Conservation (phyloP, 345 rosid species). For the Syzygium jambos region DNA sequence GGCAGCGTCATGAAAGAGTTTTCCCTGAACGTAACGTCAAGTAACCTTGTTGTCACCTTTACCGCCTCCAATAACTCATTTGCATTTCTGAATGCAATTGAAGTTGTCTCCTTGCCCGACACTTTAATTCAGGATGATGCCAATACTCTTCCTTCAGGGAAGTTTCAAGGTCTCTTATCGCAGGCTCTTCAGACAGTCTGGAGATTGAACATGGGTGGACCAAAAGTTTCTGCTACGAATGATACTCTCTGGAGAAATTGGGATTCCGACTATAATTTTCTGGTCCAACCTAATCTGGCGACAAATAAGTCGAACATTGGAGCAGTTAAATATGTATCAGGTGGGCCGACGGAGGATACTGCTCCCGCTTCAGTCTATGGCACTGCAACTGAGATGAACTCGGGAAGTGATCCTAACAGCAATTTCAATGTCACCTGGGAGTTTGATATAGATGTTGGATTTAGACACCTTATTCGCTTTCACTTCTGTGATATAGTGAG, state of each 20-base stretch:
- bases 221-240: constrained; percentile 29
- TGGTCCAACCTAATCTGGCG: constrained; percentile 27
- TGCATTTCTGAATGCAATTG: constrained; percentile 68
- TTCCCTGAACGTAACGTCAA: constrained; percentile 41
- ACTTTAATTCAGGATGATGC: constrained; percentile 37
- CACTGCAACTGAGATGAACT: constrained; percentile 55
- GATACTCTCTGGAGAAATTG: constrained; percentile 81
- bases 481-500: constrained; percentile 85
- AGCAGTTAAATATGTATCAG: constrained; percentile 42
- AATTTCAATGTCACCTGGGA: constrained; percentile 84
- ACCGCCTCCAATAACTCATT: constrained; percentile 46
- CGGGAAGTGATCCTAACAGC: constrained; percentile 26
- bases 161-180: constrained; percentile 30
- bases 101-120: constrained; percentile 76
- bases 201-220: constrained; percentile 94
- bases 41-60: constrained; percentile 46
- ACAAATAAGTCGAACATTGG: constrained; percentile 19
- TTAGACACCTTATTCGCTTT: constrained; percentile 65
- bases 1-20: constrained; percentile 50
- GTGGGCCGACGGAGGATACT: constrained; percentile 34
- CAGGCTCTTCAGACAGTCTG: constrained; percentile 70
- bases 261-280: constrained; percentile 52
- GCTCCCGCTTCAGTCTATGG: constrained; percentile 79
- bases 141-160: constrained; percentile 4
- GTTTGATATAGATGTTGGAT: constrained; percentile 54